phyloP scores from a whole-genome alignment of 139 green algal species.

The Picocystis salinarum region DNA sequence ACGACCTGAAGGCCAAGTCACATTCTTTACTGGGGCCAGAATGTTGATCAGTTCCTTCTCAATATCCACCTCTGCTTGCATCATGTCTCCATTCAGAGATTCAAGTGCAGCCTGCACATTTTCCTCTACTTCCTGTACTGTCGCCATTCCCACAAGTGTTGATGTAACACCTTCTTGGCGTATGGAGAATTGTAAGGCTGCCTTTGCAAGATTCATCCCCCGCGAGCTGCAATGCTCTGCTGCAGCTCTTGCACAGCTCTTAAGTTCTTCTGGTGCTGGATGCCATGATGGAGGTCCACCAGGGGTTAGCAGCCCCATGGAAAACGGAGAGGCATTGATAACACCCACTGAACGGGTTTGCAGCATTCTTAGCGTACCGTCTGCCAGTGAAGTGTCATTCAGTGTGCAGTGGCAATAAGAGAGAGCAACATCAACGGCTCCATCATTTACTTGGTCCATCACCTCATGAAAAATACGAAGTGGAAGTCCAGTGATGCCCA shows the following conservation, averaged over 20 bases:
- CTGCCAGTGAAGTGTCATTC: conserved; percentile 35
- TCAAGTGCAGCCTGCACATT: conserved; percentile 38
- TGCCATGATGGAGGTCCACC: conserved; percentile 75
- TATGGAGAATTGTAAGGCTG: too few relatives aligned
- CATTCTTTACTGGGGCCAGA: conserved; percentile 32
- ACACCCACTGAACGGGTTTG: conserved; percentile 38
- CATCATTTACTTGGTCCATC: conserved; percentile 38
- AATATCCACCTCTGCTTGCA: conserved; percentile 6
- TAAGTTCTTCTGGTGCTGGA: conserved; percentile 51
- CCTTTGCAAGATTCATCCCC: conserved; percentile 30
- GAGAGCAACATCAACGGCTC: conserved; percentile 60
- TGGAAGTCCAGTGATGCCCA: conserved; percentile 83
- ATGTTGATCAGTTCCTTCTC: conserved; percentile 26
- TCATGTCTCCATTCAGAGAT: conserved; percentile 20
- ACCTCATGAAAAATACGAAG: conserved; percentile 54
- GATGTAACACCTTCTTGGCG: too few relatives aligned
- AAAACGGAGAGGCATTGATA: conserved; percentile 64
- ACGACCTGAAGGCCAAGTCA: conserved; percentile 47
- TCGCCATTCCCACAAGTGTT: conserved; percentile 60
- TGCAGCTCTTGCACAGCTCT: conserved; percentile 30
- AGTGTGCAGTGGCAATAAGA: conserved; percentile 87
- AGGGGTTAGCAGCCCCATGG: conserved; percentile 78
- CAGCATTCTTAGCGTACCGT: conserved; percentile 10
- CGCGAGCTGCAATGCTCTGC: conserved; percentile 14
- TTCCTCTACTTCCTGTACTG: conserved; percentile 24